phyloP scores from a whole-genome alignment of 306 rosid species.

The Cicer chorassanicum region DNA sequence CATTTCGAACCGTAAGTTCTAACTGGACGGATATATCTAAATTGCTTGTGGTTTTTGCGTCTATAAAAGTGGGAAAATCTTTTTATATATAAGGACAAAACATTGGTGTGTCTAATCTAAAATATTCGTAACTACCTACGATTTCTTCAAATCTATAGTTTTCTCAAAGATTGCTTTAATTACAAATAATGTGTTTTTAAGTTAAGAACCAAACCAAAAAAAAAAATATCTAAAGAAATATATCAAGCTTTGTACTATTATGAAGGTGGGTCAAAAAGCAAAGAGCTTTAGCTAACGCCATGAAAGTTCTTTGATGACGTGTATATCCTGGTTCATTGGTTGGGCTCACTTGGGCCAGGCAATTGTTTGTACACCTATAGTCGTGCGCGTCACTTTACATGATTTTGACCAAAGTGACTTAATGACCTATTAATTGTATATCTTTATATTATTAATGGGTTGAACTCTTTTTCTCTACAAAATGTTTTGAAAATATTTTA shows the following conservation, averaged over 20 bases:
- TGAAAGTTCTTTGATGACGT: neutral
- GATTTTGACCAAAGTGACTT: neutral
- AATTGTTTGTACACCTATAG: neutral
- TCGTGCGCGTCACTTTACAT: neutral
- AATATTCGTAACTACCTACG: no score
- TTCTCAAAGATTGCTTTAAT: no score
- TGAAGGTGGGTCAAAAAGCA: no score
- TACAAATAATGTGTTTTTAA: no score
- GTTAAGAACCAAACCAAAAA: no score
- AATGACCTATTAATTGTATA: neutral
- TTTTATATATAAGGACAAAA: neutral
- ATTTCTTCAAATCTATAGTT: no score
- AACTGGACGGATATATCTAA: no score
- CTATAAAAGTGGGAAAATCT: neutral
- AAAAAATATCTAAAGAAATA: no score
- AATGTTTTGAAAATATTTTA: neutral
- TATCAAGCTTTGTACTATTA: no score
- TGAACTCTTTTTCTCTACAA: neutral
- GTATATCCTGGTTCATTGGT: neutral
- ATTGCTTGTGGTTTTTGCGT: no score
- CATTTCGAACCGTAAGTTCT: no score
- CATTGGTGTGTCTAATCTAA: no score
- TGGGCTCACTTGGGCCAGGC: neutral
- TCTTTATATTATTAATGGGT: slow-evolving; percentile 6
- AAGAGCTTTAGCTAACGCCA: neutral